Evolutionary conservation across 352 stramenopile species (phyloP).

Genomic region (Globisporangium iwayamae): DNA sequence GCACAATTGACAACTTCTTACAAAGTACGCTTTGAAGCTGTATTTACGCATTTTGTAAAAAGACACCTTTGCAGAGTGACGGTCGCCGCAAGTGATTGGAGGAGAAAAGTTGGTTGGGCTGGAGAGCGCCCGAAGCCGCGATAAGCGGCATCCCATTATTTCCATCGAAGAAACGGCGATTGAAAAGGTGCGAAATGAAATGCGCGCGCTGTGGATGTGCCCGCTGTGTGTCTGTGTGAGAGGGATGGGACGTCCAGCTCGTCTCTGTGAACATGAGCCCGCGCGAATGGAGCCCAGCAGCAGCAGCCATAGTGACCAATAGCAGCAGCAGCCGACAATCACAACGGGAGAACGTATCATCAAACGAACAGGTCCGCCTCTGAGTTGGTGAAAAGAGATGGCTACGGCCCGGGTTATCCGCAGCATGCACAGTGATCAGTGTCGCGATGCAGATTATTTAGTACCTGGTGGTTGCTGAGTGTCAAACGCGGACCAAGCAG

Average conservation of each 20-base stretch:
- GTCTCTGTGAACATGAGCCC: not conserved
- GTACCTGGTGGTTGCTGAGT: not conserved
- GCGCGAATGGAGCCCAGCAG: not conserved
- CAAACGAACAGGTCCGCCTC: slow-evolving; percentile 5
- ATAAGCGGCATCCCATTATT: slow-evolving; percentile 73
- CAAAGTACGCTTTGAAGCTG: not conserved
- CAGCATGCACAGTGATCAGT: not conserved
- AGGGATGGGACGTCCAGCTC: not conserved
- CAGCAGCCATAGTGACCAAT: not conserved
- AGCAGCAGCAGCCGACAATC: not conserved
- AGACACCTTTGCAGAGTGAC: slow-evolving; percentile 29
- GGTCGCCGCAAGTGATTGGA: slow-evolving; percentile 69
- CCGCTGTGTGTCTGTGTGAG: not conserved
- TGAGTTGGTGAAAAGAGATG: not conserved
- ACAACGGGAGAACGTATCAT: not conserved
- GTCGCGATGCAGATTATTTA: not conserved
- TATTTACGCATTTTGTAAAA: slow-evolving; percentile 11
- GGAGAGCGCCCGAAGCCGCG: slow-evolving; percentile 7
- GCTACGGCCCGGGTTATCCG: not conserved
- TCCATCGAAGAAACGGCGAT: slow-evolving; percentile 81
- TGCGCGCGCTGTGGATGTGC: not conserved
- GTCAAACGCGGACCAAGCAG: not conserved
- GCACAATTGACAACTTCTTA: not conserved
- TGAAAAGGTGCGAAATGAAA: slow-evolving; percentile 32
- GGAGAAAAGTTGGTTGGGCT: slow-evolving; percentile 37